These are phyloP conservation scores for Mycosphaerelloides madeirae DNA, from an alignment of 2,329 filamentous ascomycete genomes.

Conservation along the genomic window DNA sequence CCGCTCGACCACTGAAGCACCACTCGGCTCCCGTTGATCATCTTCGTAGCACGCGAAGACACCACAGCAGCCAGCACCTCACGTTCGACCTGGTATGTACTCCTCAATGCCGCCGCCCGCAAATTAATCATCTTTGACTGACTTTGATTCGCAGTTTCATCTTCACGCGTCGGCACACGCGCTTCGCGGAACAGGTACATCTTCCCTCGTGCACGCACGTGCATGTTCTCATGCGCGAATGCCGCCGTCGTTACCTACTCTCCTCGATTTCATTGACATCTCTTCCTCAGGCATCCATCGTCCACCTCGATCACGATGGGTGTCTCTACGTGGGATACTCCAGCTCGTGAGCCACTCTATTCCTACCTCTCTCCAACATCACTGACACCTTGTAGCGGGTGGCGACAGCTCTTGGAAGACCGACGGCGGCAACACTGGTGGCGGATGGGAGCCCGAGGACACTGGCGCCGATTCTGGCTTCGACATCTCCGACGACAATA, in stretches of 20 bases:
- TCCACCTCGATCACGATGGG: slow-evolving; percentile 9
- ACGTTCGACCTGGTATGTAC: not conserved
- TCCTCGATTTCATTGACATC: not conserved
- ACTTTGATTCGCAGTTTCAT: no score
- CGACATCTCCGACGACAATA: slow-evolving; percentile 23
- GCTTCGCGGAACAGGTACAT: no score
- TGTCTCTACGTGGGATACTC: slow-evolving; percentile 22
- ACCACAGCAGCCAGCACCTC: not conserved
- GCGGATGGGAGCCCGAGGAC: slow-evolving; percentile 12
- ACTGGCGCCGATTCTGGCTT: slow-evolving; percentile 2
- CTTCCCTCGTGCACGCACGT: not conserved
- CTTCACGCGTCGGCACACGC: no score
- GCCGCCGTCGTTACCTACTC: not conserved
- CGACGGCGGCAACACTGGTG: slow-evolving; percentile 12
- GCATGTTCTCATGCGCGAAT: not conserved
- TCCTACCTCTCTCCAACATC: not conserved
- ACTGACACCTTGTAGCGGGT: slow-evolving; percentile 11
- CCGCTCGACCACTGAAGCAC: no score
- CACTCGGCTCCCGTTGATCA: no score
- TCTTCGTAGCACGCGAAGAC: no score
- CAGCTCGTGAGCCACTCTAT: slow-evolving; percentile 14
- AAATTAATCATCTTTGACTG: no score
- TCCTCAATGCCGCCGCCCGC: no score
- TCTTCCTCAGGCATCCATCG: not conserved
- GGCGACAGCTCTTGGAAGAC: slow-evolving; percentile 20